phyloP scores from a whole-genome alignment of 164 flowering plant genomes.

The Tinospora cordifolia region DNA sequence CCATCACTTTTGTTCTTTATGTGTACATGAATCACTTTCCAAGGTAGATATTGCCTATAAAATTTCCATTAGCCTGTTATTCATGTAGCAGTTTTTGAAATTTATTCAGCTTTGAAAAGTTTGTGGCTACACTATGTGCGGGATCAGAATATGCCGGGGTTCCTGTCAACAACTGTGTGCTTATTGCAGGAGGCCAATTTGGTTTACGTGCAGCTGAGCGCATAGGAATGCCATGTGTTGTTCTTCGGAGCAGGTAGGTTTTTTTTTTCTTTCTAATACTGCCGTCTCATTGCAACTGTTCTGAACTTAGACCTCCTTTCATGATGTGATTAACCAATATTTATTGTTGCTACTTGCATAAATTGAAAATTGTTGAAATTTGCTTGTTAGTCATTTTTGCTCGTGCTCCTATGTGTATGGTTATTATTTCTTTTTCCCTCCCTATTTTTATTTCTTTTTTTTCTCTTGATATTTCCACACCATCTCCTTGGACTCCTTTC shows the following conservation, averaged over 20 bases:
- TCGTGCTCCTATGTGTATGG: too few relatives aligned
- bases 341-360: too few relatives aligned
- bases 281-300: not conserved
- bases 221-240: constrained; percentile 75
- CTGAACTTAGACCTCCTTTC: not conserved
- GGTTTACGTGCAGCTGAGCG: constrained; percentile 67
- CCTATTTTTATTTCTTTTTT: too few relatives aligned
- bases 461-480: too few relatives aligned
- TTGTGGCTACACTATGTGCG: constrained; percentile 68
- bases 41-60: too few relatives aligned
- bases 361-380: too few relatives aligned
- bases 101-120: constrained; percentile 50
- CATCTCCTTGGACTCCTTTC: too few relatives aligned
- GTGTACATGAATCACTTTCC: too few relatives aligned
- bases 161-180: constrained; percentile 56
- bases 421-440: too few relatives aligned
- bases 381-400: too few relatives aligned
- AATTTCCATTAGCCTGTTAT: too few relatives aligned
- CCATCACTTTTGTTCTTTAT: too few relatives aligned
- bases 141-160: constrained; percentile 72
- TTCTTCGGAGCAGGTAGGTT: constrained; percentile 67
- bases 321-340: not conserved
- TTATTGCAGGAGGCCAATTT: constrained; percentile 74
- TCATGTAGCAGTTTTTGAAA: not conserved
- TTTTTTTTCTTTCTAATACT: not conserved